A percentile compares a stretch with the other conserved stretches of the same genome.
Evolutionary conservation across 208 protist genomes (phyloP).

Genomic region (Angomonas desouzai): DNA sequence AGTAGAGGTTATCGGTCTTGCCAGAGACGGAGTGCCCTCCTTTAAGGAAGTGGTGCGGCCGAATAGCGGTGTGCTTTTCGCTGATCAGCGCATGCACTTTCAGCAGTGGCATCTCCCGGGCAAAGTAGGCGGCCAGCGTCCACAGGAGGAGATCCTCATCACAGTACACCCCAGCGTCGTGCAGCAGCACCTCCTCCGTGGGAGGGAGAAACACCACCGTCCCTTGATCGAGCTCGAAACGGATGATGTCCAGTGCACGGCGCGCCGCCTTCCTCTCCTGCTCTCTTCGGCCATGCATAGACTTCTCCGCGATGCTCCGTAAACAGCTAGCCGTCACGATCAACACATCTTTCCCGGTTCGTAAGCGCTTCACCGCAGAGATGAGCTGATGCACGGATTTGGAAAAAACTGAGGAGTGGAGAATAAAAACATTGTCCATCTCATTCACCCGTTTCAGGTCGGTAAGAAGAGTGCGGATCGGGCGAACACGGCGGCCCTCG

Average conservation of each 20-base stretch:
- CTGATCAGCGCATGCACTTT: slow-evolving; percentile 76
- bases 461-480: slow-evolving; percentile 60
- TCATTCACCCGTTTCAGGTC: slow-evolving; percentile 40
- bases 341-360: slow-evolving; percentile 73
- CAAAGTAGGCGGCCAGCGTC: slow-evolving; percentile 75
- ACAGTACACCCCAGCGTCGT: slow-evolving; percentile 80
- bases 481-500: slow-evolving; percentile 35
- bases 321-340: slow-evolving; percentile 65
- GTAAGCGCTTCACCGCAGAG: slow-evolving; percentile 47
- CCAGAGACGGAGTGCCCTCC: slow-evolving; percentile 47
- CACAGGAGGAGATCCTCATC: slow-evolving; percentile 89
- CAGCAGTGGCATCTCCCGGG: slow-evolving; percentile 71
- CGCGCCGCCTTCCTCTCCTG: slow-evolving; percentile 25
- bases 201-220: slow-evolving; percentile 55
- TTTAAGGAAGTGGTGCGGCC: slow-evolving; percentile 66
- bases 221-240: slow-evolving; percentile 67
- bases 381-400: slow-evolving; percentile 45
- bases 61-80: slow-evolving; percentile 31
- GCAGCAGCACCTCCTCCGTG: slow-evolving; percentile 71
- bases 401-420: slow-evolving; percentile 65
- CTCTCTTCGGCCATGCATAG: slow-evolving; percentile 24
- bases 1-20: slow-evolving; percentile 44
- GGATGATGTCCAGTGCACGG: slow-evolving; percentile 62
- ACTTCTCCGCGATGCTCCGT: slow-evolving; percentile 32
- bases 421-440: slow-evolving; percentile 71